Conservation (phyloP, 495 filamentous ascomycete species). For the Aspergillus leporis region DNA sequence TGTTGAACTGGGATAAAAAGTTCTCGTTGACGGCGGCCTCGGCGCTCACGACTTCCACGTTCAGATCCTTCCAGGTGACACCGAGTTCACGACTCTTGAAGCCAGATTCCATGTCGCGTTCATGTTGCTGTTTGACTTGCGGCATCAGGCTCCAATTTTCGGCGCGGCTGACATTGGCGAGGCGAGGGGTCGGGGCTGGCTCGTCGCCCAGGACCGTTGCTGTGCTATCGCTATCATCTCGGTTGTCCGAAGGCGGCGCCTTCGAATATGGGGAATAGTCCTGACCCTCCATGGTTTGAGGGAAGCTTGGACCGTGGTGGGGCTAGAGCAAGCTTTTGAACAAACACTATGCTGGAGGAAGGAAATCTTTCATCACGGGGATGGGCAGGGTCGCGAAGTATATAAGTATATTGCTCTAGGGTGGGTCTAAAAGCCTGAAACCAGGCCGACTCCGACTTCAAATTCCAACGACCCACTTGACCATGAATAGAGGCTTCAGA, state of each 20-base stretch:
- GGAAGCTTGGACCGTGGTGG: not conserved
- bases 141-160: slow-evolving; percentile 49
- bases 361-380: not conserved
- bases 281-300: slow-evolving; percentile 28
- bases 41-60: slow-evolving; percentile 41
- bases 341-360: not conserved
- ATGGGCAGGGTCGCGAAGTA: not conserved
- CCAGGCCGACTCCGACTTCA: slow-evolving; percentile 6
- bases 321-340: not conserved
- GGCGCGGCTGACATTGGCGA: slow-evolving; percentile 20
- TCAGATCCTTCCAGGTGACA: slow-evolving; percentile 56
- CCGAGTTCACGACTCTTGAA: slow-evolving; percentile 52
- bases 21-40: slow-evolving; percentile 53
- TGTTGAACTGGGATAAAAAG: slow-evolving; percentile 57
- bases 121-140: slow-evolving; percentile 42
- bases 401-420: not conserved
- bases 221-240: slow-evolving; percentile 35
- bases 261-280: slow-evolving; percentile 17
- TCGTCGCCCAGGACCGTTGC: slow-evolving; percentile 31
- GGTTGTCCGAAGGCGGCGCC: slow-evolving; percentile 15
- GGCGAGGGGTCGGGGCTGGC: slow-evolving; percentile 14
- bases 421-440: not conserved
- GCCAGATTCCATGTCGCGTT: slow-evolving; percentile 47
- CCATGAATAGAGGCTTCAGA: not conserved
- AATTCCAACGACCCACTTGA: slow-evolving; percentile 1